Evolutionary conservation across 2,329 filamentous ascomycete genomes (phyloP).

Genomic region (Esteya vermicola): DNA sequence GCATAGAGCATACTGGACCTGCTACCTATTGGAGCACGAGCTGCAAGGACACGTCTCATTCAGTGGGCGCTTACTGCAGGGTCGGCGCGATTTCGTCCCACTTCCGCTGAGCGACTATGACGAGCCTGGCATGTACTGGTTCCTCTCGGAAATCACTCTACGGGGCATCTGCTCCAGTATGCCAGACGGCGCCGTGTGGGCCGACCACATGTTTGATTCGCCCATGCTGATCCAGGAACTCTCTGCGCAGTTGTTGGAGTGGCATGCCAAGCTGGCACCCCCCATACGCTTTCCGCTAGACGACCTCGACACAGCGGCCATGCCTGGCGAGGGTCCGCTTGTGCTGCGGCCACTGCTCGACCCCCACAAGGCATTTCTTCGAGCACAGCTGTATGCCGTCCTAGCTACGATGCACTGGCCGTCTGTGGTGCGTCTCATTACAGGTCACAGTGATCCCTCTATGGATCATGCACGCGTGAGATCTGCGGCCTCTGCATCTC

Average conservation of each 20-base stretch:
- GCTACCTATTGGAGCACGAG: slow-evolving; percentile 12
- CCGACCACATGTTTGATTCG: slow-evolving; percentile 9
- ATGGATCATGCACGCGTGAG: background rate
- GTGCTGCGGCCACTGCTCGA: slow-evolving; percentile 5
- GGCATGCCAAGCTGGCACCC: slow-evolving; percentile 8
- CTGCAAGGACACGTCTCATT: slow-evolving; percentile 11
- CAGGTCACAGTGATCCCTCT: background rate
- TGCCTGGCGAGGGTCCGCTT: background rate
- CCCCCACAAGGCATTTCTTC: slow-evolving; percentile 7
- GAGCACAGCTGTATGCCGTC: slow-evolving; percentile 11
- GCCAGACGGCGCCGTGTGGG: slow-evolving; percentile 8
- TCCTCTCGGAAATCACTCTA: slow-evolving; percentile 11
- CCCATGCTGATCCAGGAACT: slow-evolving; percentile 10
- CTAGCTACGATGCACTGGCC: slow-evolving; percentile 11
- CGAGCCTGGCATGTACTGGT: slow-evolving; percentile 12
- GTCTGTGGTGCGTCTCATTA: slow-evolving; percentile 8
- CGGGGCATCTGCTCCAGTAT: slow-evolving; percentile 10
- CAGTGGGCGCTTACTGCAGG: slow-evolving; percentile 9
- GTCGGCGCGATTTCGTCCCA: slow-evolving; percentile 6
- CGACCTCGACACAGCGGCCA: background rate
- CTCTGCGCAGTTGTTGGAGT: slow-evolving; percentile 8
- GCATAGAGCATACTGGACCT: slow-evolving; percentile 12
- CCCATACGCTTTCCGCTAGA: slow-evolving; percentile 6
- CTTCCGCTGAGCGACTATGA: slow-evolving; percentile 10
- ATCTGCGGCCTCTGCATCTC: background rate